Percentiles rank a stretch among this genome's conserved stretches.
Conservation (phyloP, 176 grass and related monocot species). For the Oryza punctata region DNA sequence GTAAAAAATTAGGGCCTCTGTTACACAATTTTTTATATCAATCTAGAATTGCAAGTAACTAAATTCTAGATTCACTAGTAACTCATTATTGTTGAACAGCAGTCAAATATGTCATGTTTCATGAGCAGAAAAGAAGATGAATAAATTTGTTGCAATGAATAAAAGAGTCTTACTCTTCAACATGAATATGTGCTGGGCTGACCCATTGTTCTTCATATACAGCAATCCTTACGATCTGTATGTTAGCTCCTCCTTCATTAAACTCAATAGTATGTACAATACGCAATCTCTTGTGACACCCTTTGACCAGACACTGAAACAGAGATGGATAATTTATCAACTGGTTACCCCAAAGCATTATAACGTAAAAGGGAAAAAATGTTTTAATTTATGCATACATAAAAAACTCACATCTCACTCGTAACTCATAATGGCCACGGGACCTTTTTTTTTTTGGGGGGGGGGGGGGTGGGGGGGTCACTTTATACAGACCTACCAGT, state of each 20-base stretch:
- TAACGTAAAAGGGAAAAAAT: constrained; percentile 12
- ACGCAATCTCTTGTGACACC: constrained; percentile 88
- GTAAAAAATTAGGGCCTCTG: neutral
- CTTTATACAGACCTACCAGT: neutral
- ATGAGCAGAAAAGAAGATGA: constrained; percentile 17
- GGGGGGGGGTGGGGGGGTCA: too few relatives aligned
- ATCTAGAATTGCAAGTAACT: constrained; percentile 5
- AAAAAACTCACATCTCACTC: neutral
- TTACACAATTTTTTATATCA: constrained; percentile 2
- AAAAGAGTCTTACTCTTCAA: constrained; percentile 63
- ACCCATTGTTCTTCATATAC: constrained; percentile 94
- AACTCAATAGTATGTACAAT: constrained; percentile 94
- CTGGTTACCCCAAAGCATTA: constrained; percentile 23
- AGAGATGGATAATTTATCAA: constrained; percentile 24
- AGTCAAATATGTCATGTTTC: neutral
- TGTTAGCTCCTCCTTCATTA: constrained; percentile 77
- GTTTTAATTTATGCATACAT: neutral
- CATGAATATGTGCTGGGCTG: constrained; percentile 65
- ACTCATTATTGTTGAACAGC: constrained; percentile 24
- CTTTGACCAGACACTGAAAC: constrained; percentile 88
- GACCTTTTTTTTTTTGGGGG: too few relatives aligned
- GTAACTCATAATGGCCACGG: neutral
- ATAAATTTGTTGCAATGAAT: neutral
- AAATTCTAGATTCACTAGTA: neutral
- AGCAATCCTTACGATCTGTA: constrained; percentile 88